Base-by-base conservation (phyloP, 768 basidiomycete species). In the Galerina marginata region DNA sequence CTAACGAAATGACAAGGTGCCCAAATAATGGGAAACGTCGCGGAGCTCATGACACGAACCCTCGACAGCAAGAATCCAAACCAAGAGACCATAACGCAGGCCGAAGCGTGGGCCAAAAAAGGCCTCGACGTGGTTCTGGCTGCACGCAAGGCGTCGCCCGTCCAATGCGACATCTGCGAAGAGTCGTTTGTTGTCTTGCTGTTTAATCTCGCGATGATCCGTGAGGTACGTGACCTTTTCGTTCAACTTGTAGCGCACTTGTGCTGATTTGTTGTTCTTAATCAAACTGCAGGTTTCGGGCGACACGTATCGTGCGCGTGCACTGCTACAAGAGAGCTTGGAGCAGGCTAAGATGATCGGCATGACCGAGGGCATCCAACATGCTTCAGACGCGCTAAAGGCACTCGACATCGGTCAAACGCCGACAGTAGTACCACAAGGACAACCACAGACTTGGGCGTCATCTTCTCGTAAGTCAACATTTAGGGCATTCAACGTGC, bases 81-180 rank as follows among this genome's bases (percentile, higher is more conserved):
- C 6, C 63, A 70, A 16, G 77, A 82, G 46, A 64, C 65, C 3
- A 65, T 81, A 20, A 67, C 70, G 14, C 78, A 81, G 64, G 88
- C 89, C 1, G 87, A 89, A 65, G 73, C 80, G 0, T 90, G 88
- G 87, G 85, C 86, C 4, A 77, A 75, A 36, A 83, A 85, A 63
- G 73, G 72, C 25, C 64, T 79, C 2, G 74, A 76, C 7, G 65
- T 77, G 9, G 71, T 72, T 15, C 68, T 65, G 44, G 58, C 70
- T 6, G 66, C 71, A 14, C 68, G 69, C 63, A 76, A 67, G 59
- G 68, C 60, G 3, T 61, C 69, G 0, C 57, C 44, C 16, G 63
- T 62, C 58, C 65, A 69, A 56, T 65, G 60, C 36, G 71, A 75
- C 7, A 72, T 76, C 0, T 90, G 88, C 61, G 85, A 88, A 53